These are phyloP conservation scores for Geoglossum glabrum DNA, from an alignment of 495 filamentous ascomycete genomes.

Conservation along the genomic window DNA sequence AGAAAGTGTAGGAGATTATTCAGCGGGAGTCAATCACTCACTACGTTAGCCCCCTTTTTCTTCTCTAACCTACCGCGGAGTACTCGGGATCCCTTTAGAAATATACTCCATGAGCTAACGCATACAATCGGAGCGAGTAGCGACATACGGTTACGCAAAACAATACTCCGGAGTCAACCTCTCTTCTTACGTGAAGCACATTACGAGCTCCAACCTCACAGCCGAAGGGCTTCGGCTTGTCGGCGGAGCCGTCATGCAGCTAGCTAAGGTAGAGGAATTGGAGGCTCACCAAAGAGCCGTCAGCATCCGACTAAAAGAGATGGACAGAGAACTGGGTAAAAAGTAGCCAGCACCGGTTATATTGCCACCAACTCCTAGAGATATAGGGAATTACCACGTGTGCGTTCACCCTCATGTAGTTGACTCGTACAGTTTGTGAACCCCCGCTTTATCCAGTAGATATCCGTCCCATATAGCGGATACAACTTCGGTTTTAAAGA, in stretches of 20 bases:
- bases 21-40: constrained; percentile 91
- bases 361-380: too few relatives aligned
- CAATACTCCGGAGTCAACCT: constrained; percentile 97
- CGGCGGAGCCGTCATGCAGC: constrained; percentile 72
- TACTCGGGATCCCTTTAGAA: background rate
- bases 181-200: constrained; percentile 86
- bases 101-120: background rate
- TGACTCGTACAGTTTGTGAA: too few relatives aligned
- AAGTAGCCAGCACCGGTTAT: background rate
- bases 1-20: constrained; percentile 93
- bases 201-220: constrained; percentile 79
- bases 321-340: constrained; percentile 22
- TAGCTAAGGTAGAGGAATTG: constrained; percentile 83
- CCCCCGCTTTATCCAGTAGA: too few relatives aligned
- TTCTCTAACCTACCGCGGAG: background rate
- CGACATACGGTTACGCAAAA: constrained; percentile 92
- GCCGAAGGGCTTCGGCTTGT: constrained; percentile 67
- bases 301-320: constrained; percentile 56
- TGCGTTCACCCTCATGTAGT: too few relatives aligned
- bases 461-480: too few relatives aligned
- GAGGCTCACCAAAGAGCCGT: constrained; percentile 90
- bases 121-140: constrained; percentile 21
- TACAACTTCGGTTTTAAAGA: too few relatives aligned
- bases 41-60: constrained; percentile 46
- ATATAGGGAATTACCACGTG: too few relatives aligned